Conservation (phyloP, 352 stramenopile genomes). For the Phytophthora sojae region DNA sequence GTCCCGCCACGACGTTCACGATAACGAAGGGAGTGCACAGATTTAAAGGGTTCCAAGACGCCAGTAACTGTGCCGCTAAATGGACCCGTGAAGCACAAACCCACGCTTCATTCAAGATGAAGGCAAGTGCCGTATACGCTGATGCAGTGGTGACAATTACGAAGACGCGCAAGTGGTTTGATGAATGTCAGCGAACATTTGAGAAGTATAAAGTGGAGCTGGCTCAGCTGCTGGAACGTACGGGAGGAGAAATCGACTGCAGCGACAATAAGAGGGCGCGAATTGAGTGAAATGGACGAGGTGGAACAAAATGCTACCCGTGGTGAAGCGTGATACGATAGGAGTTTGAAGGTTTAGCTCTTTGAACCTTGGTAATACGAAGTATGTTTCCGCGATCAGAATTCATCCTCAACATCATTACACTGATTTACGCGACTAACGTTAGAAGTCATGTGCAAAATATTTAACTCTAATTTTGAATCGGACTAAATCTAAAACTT, state of each 20-base stretch:
- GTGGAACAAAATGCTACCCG: no score
- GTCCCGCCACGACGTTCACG: not conserved
- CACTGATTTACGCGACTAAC: no score
- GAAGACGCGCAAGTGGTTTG: constrained; percentile 1
- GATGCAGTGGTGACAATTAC: not conserved
- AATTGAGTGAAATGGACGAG: not conserved
- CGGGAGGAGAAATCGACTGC: not conserved
- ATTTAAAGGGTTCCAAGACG: not conserved
- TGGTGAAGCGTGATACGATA: no score
- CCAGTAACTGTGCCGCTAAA: not conserved
- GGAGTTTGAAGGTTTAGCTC: no score
- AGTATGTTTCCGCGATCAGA: no score
- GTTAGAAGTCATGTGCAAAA: not conserved
- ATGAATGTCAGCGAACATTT: not conserved
- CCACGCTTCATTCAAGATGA: not conserved
- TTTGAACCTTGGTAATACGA: no score
- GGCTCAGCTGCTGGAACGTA: not conserved
- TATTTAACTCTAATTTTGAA: not conserved
- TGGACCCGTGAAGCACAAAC: not conserved
- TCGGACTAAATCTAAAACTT: no score
- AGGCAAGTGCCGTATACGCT: not conserved
- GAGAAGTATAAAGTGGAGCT: not conserved
- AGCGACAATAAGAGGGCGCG: not conserved
- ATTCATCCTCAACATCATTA: no score
- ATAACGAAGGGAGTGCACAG: not conserved